Evolutionary conservation across 2,329 filamentous ascomycete species (phyloP), one percentile per base, ranked within the genome.

Genomic region (Xylariaceae sp.): DNA sequence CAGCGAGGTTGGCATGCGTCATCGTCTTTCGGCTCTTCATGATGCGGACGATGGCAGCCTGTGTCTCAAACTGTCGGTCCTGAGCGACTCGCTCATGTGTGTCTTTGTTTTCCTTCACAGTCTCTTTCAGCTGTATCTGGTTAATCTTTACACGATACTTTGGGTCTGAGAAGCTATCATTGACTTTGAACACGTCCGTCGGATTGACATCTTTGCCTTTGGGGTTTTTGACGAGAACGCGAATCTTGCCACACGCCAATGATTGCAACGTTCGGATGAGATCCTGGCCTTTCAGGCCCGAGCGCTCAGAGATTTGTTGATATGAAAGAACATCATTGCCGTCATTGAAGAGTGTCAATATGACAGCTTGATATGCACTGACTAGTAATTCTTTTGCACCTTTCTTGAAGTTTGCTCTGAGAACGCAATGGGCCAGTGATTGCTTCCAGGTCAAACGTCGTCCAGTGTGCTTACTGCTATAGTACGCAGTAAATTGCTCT

Each of bases 81-180:
- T 89, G 88, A 0, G 86, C 87, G 5, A 99, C 90, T 41, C 90
- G 83, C 70, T 96, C 88, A 71, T 97, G 91, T 1, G 92, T 97
- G 63, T 88, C 90, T 71, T 91, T 89, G 73, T 97, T 97, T 73
- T 99, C 94, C 66, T 93, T 88, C 63, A 88, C 89, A 1, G 94
- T 97, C 73, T 99, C 94, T 73, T 94, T 95, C 46, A 97, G 81
- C 72, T 99, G 94, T 62, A 99, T 94, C 72, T 97, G 93, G 73
- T 97, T 99, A 76, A 99, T 97, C 76, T 99, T 99, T 73, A 99
- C 86, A 51, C 91, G 85, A 71, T 89, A 88, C 71, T 94, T 96
- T 17, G 86, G 80, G 66, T 97, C 88, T 2, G 75, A 75, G 71
- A 99, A 99, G 14, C 69, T 69, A 42, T 79, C 71, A 73, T 97